Conservation (phyloP, 139 green algal genomes). For the Chlamydomonas incerta region DNA sequence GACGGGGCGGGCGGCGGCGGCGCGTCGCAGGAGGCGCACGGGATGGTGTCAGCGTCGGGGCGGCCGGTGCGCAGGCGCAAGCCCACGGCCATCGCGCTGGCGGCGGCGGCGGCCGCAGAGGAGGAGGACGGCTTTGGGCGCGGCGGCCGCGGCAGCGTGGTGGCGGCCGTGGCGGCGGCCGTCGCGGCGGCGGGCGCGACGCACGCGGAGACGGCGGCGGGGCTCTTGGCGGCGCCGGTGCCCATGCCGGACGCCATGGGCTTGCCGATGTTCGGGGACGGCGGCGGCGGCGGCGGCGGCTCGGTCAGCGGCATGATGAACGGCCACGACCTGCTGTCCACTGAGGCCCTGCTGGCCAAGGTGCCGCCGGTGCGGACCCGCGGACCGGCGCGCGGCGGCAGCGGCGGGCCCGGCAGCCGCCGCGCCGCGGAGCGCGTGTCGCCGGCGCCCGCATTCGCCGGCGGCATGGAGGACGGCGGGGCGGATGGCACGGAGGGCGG, state of each 20-base stretch:
- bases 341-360: not conserved
- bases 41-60: not conserved
- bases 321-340: not conserved
- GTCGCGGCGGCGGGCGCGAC: not conserved
- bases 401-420: not conserved
- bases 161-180: slow-evolving; percentile 10
- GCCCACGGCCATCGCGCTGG: slow-evolving; percentile 13
- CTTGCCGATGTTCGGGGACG: not conserved
- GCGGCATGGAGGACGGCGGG: not conserved
- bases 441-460: not conserved
- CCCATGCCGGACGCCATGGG: no score
- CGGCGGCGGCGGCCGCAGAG: slow-evolving; percentile 2
- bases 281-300: not conserved
- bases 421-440: not conserved
- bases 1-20: no score
- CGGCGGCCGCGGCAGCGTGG: not conserved
- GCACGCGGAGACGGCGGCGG: not conserved
- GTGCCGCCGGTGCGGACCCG: slow-evolving; percentile 17
- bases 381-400: not conserved
- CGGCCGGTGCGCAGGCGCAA: slow-evolving; percentile 26
- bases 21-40: no score
- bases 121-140: not conserved
- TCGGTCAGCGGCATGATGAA: not conserved
- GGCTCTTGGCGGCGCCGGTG: no score
- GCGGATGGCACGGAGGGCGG: not conserved